These are phyloP conservation scores for Neospora caninum DNA, from an alignment of 169 alveolate genomes.

Conservation along the genomic window DNA sequence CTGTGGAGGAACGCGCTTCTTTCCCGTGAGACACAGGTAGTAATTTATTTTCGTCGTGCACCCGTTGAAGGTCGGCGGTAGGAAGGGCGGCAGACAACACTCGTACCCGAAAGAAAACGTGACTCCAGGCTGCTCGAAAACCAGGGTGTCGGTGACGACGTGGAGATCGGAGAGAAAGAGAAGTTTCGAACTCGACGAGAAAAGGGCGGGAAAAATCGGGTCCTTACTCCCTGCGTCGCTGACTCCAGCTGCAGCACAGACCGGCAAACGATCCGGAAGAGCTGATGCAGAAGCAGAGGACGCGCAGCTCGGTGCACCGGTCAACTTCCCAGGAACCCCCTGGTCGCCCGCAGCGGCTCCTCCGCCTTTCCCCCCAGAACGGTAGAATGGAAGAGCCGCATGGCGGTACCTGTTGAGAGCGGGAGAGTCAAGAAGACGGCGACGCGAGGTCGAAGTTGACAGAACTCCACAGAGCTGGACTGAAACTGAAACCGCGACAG, in stretches of 20 bases:
- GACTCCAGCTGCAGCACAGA: neutral
- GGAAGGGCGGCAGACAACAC: constrained; percentile 19
- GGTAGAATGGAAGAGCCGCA: neutral
- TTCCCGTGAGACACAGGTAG: neutral
- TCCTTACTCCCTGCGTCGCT: neutral
- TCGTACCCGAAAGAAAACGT: constrained; percentile 1
- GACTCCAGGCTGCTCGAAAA: neutral
- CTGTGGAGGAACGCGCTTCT: neutral
- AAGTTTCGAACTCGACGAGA: neutral
- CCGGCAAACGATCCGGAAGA: neutral
- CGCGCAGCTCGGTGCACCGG: neutral
- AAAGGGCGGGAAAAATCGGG: neutral
- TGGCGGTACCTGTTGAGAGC: neutral
- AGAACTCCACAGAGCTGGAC: constrained; percentile 31
- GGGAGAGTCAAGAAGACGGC: neutral
- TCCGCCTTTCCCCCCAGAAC: neutral
- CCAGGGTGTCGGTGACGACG: neutral
- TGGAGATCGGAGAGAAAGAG: constrained; percentile 11
- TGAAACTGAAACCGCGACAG: neutral
- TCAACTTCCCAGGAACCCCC: neutral
- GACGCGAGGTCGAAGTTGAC: neutral
- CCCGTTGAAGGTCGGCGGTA: constrained; percentile 20
- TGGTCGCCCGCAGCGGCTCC: neutral
- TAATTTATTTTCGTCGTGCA: neutral
- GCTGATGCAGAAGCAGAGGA: neutral